Conservation (phyloP, 1,284 basidiomycete genomes). For the Boletellus dicymbophilus region DNA sequence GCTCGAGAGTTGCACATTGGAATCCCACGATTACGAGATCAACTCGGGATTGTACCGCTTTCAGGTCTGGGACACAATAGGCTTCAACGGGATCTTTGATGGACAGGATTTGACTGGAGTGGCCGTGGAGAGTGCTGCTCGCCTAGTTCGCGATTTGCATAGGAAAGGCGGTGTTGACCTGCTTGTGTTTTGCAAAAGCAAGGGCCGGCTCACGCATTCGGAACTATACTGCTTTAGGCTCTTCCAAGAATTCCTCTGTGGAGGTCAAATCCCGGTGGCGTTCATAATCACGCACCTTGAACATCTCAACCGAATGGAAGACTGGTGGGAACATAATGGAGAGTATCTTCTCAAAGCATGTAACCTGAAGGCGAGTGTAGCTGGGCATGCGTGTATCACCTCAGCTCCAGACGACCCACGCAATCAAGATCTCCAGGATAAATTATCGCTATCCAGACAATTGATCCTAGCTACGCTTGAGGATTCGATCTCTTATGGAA, state of each 20-base stretch:
- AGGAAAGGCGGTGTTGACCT: constrained; percentile 35
- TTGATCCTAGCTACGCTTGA: constrained; percentile 23
- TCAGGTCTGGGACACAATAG: constrained; percentile 39
- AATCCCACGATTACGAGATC: constrained; percentile 18
- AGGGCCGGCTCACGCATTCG: constrained; percentile 28
- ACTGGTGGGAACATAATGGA: constrained; percentile 30
- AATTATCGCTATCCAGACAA: constrained; percentile 13
- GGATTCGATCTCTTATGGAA: constrained; percentile 20
- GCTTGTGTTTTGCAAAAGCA: constrained; percentile 39
- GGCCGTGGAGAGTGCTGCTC: constrained; percentile 36
- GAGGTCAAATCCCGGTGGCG: constrained; percentile 38
- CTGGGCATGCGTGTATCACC: constrained; percentile 31
- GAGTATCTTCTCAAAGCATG: constrained; percentile 9
- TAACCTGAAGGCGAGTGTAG: constrained; percentile 17
- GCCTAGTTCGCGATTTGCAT: constrained; percentile 33
- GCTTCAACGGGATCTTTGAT: constrained; percentile 19
- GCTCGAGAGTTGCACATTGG: constrained; percentile 24
- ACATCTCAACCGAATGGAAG: constrained; percentile 25
- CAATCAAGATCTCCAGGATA: constrained; percentile 6
- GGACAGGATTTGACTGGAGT: constrained; percentile 15
- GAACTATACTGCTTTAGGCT: constrained; percentile 34
- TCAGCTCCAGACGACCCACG: constrained; percentile 8
- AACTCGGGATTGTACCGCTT: constrained; percentile 21
- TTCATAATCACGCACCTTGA: constrained; percentile 42
- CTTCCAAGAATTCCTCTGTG: constrained; percentile 37